phyloP scores from a whole-genome alignment of 805 yeast genomes.

The Suhomyces faveliae region DNA sequence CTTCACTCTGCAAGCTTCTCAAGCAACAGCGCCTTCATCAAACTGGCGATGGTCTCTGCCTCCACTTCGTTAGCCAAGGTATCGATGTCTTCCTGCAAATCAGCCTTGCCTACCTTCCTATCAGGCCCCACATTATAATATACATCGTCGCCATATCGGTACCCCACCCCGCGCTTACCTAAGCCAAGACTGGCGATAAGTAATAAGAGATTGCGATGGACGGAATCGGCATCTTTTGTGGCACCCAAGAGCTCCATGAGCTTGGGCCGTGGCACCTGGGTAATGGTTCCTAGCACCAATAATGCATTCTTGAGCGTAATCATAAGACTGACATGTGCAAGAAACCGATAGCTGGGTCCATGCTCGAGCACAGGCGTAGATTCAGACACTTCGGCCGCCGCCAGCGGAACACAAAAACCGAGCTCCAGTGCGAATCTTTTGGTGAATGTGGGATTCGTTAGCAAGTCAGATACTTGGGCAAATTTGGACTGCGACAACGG shows the following conservation, averaged over 20 bases:
- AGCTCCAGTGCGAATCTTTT: conserved; percentile 10
- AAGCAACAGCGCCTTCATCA: conserved; percentile 25
- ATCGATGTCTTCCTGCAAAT: conserved; percentile 13
- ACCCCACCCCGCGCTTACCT: conserved; percentile 29
- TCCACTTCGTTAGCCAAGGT: conserved; percentile 14
- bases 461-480: conserved; percentile 8
- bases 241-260: conserved; percentile 27
- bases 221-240: conserved; percentile 6
- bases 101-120: background rate
- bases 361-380: background rate
- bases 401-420: conserved; percentile 19
- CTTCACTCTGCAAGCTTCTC: conserved; percentile 17
- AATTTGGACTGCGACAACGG: conserved; percentile 24
- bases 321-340: conserved; percentile 21
- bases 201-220: conserved; percentile 21
- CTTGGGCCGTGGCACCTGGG: conserved; percentile 21
- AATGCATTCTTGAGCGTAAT: conserved; percentile 34
- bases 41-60: conserved; percentile 28
- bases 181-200: conserved; percentile 26
- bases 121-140: conserved; percentile 21
- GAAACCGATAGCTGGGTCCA: conserved; percentile 11
- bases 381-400: background rate
- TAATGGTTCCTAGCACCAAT: conserved; percentile 25
- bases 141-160: conserved; percentile 21
- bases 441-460: conserved; percentile 9